These are phyloP conservation scores for Chlamydomonas incerta DNA, from an alignment of 139 green algal genomes.

Conservation along the genomic window DNA sequence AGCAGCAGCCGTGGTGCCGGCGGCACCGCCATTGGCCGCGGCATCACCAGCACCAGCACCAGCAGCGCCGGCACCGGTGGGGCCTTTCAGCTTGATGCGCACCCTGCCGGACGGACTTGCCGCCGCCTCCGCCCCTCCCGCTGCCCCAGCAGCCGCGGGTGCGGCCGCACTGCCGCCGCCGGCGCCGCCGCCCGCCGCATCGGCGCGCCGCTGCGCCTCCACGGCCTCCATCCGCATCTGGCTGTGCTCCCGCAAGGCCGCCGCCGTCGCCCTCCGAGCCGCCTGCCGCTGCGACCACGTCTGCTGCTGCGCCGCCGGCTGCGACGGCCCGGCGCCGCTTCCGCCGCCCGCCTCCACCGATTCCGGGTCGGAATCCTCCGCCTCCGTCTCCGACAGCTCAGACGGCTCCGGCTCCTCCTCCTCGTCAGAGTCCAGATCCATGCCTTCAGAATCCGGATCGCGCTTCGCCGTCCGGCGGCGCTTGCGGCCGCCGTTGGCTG, in stretches of 20 bases:
- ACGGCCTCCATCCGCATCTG: no score
- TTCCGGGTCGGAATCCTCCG: not conserved
- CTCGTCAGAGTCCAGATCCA: no score
- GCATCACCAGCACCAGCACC: no score
- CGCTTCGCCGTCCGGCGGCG: no score
- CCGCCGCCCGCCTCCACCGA: not conserved
- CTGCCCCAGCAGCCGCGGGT: not conserved
- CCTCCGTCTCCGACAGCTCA: not conserved
- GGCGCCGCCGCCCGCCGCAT: not conserved
- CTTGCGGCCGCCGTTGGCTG: not conserved
- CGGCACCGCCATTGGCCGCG: no score
- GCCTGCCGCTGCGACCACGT: not conserved
- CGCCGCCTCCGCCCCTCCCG: not conserved
- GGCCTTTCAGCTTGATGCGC: not conserved
- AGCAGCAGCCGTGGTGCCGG: no score
- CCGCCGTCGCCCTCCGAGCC: no score
- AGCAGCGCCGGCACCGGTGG: no score
- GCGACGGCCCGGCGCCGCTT: not conserved
- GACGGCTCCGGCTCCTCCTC: no score
- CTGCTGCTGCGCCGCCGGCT: not conserved
- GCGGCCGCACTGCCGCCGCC: not conserved
- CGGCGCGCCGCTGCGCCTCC: no score
- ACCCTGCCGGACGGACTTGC: not conserved
- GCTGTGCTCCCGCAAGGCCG: no score
- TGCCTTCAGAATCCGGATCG: no score